These are phyloP conservation scores for Carex cristatella DNA, from an alignment of 176 grass and related monocot genomes.

Conservation along the genomic window DNA sequence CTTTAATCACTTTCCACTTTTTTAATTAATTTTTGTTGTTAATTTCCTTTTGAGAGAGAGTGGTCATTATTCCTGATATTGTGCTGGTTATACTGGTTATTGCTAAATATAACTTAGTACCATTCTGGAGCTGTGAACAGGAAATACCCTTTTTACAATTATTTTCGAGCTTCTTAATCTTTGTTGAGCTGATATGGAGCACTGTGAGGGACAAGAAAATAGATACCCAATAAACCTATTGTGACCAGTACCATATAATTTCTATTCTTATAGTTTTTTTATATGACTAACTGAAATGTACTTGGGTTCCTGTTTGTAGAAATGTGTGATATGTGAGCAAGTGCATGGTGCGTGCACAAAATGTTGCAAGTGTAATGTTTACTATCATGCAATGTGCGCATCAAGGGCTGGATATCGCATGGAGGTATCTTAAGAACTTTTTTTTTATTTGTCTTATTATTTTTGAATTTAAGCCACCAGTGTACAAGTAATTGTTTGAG, in stretches of 20 bases:
- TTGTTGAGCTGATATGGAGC: background rate
- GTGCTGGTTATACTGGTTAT: background rate
- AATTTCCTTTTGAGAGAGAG: background rate
- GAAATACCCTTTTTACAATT: background rate
- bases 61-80: slow-evolving; percentile 4
- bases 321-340: slow-evolving; percentile 91
- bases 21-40: background rate
- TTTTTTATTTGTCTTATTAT: slow-evolving; percentile 15
- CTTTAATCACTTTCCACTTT: background rate
- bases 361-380: slow-evolving; percentile 73
- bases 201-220: background rate
- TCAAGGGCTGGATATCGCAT: slow-evolving; percentile 89
- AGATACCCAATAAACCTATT: background rate
- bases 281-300: background rate
- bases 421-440: slow-evolving; percentile 54
- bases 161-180: background rate
- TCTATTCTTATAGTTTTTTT: background rate
- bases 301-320: slow-evolving; percentile 32
- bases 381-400: slow-evolving; percentile 89
- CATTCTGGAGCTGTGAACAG: background rate
- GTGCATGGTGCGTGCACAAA: slow-evolving; percentile 82
- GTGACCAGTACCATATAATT: background rate
- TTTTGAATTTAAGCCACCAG: background rate
- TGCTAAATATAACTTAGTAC: background rate
- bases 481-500: background rate